phyloP scores from a whole-genome alignment of 108 stramenopile genomes.

The Pseudonitzschia delicatissima region DNA sequence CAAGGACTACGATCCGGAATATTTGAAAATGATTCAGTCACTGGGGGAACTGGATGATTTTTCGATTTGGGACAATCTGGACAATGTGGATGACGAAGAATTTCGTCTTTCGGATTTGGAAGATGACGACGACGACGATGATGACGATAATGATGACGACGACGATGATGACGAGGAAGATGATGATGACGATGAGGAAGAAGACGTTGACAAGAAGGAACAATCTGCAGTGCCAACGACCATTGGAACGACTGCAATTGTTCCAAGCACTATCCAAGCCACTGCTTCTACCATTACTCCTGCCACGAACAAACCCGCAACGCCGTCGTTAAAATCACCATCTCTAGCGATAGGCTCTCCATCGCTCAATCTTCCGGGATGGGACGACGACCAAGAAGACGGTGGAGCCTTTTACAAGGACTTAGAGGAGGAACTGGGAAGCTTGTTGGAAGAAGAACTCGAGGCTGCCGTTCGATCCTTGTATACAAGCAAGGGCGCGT shows the following conservation, averaged over 20 bases:
- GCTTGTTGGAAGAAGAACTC: slow-evolving; percentile 80
- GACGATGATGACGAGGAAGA: slow-evolving; percentile 19
- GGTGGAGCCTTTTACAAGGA: slow-evolving; percentile 36
- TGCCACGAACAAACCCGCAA: neutral
- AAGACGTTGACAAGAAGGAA: neutral
- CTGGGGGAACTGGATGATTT: slow-evolving; percentile 11
- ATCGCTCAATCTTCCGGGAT: slow-evolving; percentile 1
- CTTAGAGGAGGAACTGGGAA: slow-evolving; percentile 61
- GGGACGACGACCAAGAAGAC: neutral
- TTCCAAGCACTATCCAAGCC: neutral
- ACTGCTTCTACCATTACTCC: no score
- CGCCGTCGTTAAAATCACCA: neutral
- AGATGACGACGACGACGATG: slow-evolving; percentile 40
- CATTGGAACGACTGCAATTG: no score
- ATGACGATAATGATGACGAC: slow-evolving; percentile 32
- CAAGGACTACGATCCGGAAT: slow-evolving; percentile 5
- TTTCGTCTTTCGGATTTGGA: slow-evolving; percentile 34
- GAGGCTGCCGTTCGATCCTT: slow-evolving; percentile 79
- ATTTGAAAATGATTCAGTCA: slow-evolving; percentile 7
- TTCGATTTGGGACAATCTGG: slow-evolving; percentile 5
- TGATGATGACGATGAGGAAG: slow-evolving; percentile 10
- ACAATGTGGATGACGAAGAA: slow-evolving; percentile 13
- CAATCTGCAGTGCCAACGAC: neutral
- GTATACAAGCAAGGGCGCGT: neutral
- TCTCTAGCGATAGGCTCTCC: no score